A percentile compares a stretch with the other conserved stretches of the same genome.
phyloP scores from a whole-genome alignment of 164 flowering plant species.

The Annona cherimola region DNA sequence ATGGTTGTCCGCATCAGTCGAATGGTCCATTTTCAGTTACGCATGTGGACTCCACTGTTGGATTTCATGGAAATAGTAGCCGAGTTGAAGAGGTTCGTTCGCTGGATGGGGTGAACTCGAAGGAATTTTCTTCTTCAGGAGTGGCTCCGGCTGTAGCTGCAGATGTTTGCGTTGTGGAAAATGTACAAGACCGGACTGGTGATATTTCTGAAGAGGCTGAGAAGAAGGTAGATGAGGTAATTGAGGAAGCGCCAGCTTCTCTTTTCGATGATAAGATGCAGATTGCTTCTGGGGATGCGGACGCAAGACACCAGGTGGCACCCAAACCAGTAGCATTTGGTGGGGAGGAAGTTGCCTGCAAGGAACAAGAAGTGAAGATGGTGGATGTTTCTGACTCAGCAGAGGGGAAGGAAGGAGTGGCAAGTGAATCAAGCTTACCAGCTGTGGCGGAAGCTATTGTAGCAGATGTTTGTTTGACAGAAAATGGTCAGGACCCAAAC shows the following conservation, averaged over 20 bases:
- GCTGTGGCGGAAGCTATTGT: not conserved
- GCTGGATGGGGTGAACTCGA: not conserved
- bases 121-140: not conserved
- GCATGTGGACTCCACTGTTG: constrained; percentile 1
- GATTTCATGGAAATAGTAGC: constrained; percentile 3
- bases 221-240: not conserved
- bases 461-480: not conserved
- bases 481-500: constrained; percentile 1
- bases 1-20: not conserved
- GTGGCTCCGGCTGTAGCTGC: not conserved
- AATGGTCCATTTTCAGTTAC: constrained; percentile 1
- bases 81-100: not conserved
- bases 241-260: not conserved
- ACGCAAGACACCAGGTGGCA: not conserved
- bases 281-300: not conserved
- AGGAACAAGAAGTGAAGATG: not conserved
- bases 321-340: not conserved
- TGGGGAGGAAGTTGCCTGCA: not conserved
- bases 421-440: not conserved
- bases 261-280: not conserved
- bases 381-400: not conserved
- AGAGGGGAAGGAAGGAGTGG: not conserved
- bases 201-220: not conserved
- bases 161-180: not conserved
- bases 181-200: not conserved